Evolutionary conservation across 768 basidiomycete species (phyloP), one percentile per base, ranked within the genome.

Genomic region (Termitomyces sp.): DNA sequence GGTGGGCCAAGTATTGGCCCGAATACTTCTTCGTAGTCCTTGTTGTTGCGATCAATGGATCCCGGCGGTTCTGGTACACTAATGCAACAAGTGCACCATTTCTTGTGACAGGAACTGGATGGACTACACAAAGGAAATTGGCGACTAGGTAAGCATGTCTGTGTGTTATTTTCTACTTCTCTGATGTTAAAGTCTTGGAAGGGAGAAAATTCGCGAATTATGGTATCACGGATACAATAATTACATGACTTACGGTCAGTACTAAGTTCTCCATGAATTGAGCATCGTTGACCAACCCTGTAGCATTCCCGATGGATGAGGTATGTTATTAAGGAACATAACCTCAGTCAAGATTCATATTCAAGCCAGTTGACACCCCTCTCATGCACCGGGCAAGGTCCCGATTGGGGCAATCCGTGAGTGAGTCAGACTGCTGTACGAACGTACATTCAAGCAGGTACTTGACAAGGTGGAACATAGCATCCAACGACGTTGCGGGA

Each of bases 191-290:
- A 30, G 35, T 15, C 10, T 45, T 55, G 35, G 5, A 60, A 93
- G 91, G 44, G 80, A 91, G 61, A 77, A 77, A 64, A 85, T 84
- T 9, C 82, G 87, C 43, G 82, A 87, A 52, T 72, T 96, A 5
- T 97, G 91, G 88, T 87, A 90, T 65, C 93, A 96, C 74, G 94
- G 93, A 0, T 97, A 86, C 64, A 70, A 90, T 63, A 84, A 82
- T 62, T 97, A 97, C 68, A 95, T 96, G 93, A 77, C 71, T 45
- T 81, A 80, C 66, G 94, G 90, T 91, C 59, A 62, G 71, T 67
- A 38, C 14, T 37, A 7, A 24, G 37, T 40, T 4, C 22, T 44
- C 48, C 26, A 22, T 50, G 42, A 12, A 37, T 46, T 8, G 14
- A 41, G 17, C 14, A 41, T 45, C 24, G 57, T 47, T 59, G 53